Conservation (phyloP, 108 stramenopile species). For the Cyclotella choctawhatcheeana region DNA sequence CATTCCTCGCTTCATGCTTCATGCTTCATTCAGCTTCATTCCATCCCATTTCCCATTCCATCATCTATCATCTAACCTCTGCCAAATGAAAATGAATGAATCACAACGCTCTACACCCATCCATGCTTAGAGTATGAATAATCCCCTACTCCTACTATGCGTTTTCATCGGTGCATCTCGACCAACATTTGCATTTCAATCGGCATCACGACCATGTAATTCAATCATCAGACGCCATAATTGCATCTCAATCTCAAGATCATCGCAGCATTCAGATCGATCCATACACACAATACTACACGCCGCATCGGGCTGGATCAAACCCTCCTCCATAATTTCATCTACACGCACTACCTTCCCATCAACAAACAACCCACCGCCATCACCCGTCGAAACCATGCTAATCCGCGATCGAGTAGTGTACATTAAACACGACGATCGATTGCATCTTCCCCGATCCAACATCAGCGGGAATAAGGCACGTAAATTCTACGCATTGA, state of each 20-base stretch:
- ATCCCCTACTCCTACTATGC: too few relatives aligned
- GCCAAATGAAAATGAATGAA: too few relatives aligned
- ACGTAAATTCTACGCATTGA: conserved; percentile 75
- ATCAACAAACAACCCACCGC: conserved; percentile 7
- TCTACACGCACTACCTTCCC: not conserved
- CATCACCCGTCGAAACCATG: conserved; percentile 70
- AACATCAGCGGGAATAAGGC: conserved; percentile 88
- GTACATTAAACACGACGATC: conserved; percentile 82
- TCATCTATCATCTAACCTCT: too few relatives aligned
- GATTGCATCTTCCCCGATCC: conserved; percentile 63
- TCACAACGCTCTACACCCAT: too few relatives aligned
- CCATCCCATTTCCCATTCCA: too few relatives aligned
- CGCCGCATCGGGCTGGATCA: conserved; percentile 2
- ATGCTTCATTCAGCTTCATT: too few relatives aligned
- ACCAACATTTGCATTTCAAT: conserved; percentile 1
- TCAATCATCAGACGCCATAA: not conserved
- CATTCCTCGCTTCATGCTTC: too few relatives aligned
- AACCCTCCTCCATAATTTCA: not conserved
- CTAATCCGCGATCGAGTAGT: conserved; percentile 65
- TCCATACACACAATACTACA: too few relatives aligned
- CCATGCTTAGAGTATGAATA: too few relatives aligned
- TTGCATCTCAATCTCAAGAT: too few relatives aligned
- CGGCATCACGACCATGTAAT: not conserved
- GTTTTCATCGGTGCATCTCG: not conserved
- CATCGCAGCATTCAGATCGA: too few relatives aligned